Conservation (phyloP, 2,329 filamentous ascomycete species). For the Xylariaceae sp. region DNA sequence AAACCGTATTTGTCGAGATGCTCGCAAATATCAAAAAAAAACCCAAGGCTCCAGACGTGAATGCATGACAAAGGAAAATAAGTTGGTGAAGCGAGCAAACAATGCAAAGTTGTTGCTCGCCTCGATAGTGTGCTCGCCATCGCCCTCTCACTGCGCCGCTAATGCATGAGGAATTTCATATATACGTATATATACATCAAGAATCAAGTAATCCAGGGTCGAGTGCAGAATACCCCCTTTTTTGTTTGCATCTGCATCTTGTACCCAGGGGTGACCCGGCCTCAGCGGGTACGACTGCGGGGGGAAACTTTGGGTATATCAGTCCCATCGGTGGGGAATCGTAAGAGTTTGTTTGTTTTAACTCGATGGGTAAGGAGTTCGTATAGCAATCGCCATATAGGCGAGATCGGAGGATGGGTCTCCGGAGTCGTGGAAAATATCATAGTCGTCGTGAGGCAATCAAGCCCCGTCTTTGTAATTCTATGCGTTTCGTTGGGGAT, state of each 20-base stretch:
- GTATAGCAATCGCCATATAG: background rate
- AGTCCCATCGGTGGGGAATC: background rate
- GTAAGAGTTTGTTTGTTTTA: background rate
- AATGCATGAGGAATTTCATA: background rate
- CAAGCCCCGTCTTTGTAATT: background rate
- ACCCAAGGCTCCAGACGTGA: no score
- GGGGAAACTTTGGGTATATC: background rate
- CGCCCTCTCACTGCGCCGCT: background rate
- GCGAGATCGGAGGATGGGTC: background rate
- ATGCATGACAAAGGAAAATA: background rate
- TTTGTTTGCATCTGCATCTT: background rate
- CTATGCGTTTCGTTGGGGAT: slow-evolving; percentile 23
- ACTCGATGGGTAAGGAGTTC: background rate
- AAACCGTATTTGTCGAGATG: no score
- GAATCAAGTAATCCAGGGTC: background rate
- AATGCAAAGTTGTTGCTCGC: background rate
- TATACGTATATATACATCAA: background rate
- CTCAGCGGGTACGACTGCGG: background rate
- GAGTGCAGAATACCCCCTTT: background rate
- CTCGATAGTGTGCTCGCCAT: background rate
- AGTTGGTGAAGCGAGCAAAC: background rate
- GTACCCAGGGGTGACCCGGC: background rate
- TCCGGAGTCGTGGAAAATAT: background rate
- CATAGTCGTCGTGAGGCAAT: background rate
- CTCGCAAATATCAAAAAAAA: no score